Evolutionary conservation across 1,139 yeast genomes (phyloP).

Genomic region (Kodamaea anthophila): DNA sequence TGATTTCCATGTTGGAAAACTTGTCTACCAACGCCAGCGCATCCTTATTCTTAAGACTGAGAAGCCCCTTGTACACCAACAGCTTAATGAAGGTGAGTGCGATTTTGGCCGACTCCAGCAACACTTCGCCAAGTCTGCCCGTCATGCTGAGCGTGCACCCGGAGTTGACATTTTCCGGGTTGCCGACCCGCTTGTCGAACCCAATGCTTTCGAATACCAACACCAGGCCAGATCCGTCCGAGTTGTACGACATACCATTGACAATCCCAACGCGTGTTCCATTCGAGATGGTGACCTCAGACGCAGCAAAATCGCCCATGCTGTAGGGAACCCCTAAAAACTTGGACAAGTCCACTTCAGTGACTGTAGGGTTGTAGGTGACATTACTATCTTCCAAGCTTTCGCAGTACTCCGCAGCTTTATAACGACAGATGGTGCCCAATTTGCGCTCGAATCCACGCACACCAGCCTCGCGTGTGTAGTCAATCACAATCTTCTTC

Average conservation of each 20-base stretch:
- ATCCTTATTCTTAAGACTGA: conserved; percentile 21
- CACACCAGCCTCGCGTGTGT: conserved; percentile 87
- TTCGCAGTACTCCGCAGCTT: conserved; percentile 72
- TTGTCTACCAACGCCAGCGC: conserved; percentile 29
- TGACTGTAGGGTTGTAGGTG: conserved; percentile 33
- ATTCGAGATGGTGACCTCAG: conserved; percentile 13
- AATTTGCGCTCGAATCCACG: conserved; percentile 68
- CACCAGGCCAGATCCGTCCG: conserved; percentile 84
- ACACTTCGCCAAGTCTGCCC: conserved; percentile 78
- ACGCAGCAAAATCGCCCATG: conserved; percentile 12
- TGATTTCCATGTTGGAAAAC: conserved; percentile 56
- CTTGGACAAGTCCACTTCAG: conserved; percentile 39
- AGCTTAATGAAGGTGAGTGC: conserved; percentile 72
- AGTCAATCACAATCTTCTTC: conserved; percentile 57
- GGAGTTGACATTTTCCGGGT: conserved; percentile 25
- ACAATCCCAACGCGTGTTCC: conserved; percentile 53
- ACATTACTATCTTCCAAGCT: conserved; percentile 16
- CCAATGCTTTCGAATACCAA: conserved; percentile 76
- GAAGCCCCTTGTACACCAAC: conserved; percentile 35
- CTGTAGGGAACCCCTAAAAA: conserved; percentile 49
- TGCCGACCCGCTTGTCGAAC: conserved; percentile 24
- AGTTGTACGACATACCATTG: conserved; percentile 85
- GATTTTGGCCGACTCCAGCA: conserved; percentile 76
- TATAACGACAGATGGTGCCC: conserved; percentile 70
- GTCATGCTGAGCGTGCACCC: conserved; percentile 56